A percentile compares a stretch with the other conserved stretches of the same genome.
Conservation (phyloP, 306 rosid genomes). For the Datisca glomerata region DNA sequence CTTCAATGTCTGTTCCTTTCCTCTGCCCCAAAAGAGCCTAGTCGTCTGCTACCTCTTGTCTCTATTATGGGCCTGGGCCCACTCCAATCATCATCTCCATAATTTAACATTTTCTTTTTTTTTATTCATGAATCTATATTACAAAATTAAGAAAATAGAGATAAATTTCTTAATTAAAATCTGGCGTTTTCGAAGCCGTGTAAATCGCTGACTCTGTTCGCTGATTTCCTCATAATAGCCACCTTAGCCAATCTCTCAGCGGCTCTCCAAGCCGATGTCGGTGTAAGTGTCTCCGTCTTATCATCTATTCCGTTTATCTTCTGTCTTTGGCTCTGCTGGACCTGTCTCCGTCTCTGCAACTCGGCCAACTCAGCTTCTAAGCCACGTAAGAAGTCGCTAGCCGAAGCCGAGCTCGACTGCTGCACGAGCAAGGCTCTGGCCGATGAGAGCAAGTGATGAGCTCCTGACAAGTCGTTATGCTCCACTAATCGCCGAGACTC, state of each 20-base stretch:
- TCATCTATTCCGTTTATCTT: constrained; percentile 9
- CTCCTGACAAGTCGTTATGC: constrained; percentile 41
- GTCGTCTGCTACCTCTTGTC: constrained; percentile 48
- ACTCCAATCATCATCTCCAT: constrained; percentile 3
- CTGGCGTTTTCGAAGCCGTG: constrained; percentile 98
- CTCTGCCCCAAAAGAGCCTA: constrained; percentile 47
- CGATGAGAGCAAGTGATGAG: constrained; percentile 53
- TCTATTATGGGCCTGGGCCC: constrained; percentile 38
- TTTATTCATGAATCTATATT: neutral
- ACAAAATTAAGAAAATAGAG: constrained; percentile 18
- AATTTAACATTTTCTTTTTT: neutral
- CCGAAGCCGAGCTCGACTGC: constrained; percentile 37
- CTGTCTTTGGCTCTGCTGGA: constrained; percentile 23
- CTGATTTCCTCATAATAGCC: constrained; percentile 88
- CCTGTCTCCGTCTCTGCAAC: constrained; percentile 38
- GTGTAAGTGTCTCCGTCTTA: constrained; percentile 73
- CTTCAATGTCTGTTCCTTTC: constrained; percentile 28
- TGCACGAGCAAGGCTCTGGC: constrained; percentile 64
- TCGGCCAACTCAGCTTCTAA: constrained; percentile 62
- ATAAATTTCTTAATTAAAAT: constrained; percentile 39
- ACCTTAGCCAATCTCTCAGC: constrained; percentile 90
- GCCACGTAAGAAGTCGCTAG: constrained; percentile 39
- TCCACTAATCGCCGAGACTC: constrained; percentile 54
- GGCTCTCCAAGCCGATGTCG: constrained; percentile 95
- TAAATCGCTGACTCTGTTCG: constrained; percentile 96